Percentiles rank a stretch among this genome's conserved stretches.
phyloP scores from a whole-genome alignment of 768 basidiomycete genomes.

The Phanerodontia chrysosporium region DNA sequence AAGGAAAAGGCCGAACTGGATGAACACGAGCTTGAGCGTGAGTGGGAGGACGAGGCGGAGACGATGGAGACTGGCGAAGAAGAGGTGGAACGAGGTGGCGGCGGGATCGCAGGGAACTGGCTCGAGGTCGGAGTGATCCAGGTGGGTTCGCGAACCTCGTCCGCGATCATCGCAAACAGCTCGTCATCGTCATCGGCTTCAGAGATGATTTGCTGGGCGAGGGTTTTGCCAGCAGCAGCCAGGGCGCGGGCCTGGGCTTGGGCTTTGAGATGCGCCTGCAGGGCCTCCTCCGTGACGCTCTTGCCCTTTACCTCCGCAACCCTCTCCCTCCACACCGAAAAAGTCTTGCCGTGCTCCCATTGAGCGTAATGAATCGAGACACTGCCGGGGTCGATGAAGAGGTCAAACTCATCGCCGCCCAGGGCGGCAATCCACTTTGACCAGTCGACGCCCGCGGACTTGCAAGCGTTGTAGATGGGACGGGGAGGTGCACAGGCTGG shows the following conservation, averaged over 20 bases:
- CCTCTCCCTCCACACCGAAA: slow-evolving; percentile 69
- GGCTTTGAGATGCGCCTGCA: slow-evolving; percentile 18
- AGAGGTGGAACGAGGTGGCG: slow-evolving; percentile 32
- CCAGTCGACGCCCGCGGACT: slow-evolving; percentile 70
- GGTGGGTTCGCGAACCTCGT: slow-evolving; percentile 63
- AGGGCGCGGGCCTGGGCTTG: slow-evolving; percentile 20
- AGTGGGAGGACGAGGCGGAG: slow-evolving; percentile 56
- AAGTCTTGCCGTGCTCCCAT: slow-evolving; percentile 36
- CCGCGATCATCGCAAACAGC: slow-evolving; percentile 69
- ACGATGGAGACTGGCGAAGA: slow-evolving; percentile 33
- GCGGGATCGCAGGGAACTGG: slow-evolving; percentile 46
- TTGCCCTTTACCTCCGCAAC: slow-evolving; percentile 25
- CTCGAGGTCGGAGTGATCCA: slow-evolving; percentile 65
- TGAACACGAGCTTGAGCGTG: slow-evolving; percentile 54
- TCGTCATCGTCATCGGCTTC: slow-evolving; percentile 70
- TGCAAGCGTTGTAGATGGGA: slow-evolving; percentile 66
- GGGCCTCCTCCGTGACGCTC: slow-evolving; percentile 13
- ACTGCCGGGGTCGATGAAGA: slow-evolving; percentile 78
- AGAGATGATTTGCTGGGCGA: slow-evolving; percentile 70
- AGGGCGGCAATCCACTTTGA: slow-evolving; percentile 73
- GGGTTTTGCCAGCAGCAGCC: slow-evolving; percentile 50
- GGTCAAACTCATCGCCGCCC: slow-evolving; percentile 68
- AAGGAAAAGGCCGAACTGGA: slow-evolving; percentile 73
- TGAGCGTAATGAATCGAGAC: slow-evolving; percentile 61
- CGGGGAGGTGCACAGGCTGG: slow-evolving; percentile 67